Evolutionary conservation across 208 protist genomes (phyloP), one percentile per base, ranked within the genome.

Genomic region (Acanthamoeba quina): DNA sequence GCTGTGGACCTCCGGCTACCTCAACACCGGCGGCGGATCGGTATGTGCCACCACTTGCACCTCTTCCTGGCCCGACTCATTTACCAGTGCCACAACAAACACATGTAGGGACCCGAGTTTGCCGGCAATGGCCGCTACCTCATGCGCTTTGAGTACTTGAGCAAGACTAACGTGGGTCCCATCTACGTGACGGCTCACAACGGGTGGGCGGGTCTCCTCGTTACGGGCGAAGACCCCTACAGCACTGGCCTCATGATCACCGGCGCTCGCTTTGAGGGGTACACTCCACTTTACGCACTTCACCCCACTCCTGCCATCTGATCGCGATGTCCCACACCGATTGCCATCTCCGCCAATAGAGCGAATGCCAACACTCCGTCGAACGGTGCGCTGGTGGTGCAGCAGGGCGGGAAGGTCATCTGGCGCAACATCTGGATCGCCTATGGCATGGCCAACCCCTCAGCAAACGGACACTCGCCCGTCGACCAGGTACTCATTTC

Each of bases 1-100:
- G 24, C 62, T 70, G 62, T 70, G 62, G 62, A 70, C 62, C 24
- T 70, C 62, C 10, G 62, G 62, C n/a, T 70, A 70, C n/a, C 62
- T 70, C 62, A 70, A 70, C 62, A 9, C 37, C 5, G 24, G 7
- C 11, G 10, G 11, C 34, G 62, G 62, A 24, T 9, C 11, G n/a
- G 62, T 70, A 70, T 44, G 41, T 44, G 41, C 41, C 41, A 4
- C 9, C 52, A 56, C 5, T n/a, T n/a, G n/a, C n/a, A n/a, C n/a
- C n/a, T n/a, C n/a, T n/a, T n/a, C n/a, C n/a, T n/a, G n/a, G n/a
- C n/a, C n/a, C n/a, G n/a, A n/a, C n/a, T n/a, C n/a, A n/a, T n/a
- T n/a, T n/a, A n/a, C n/a, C n/a, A n/a, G n/a, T n/a, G n/a, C n/a
- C n/a, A n/a, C n/a, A n/a, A n/a, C n/a, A n/a, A n/a, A 58, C 52